Evolutionary conservation across 129 eudicot species (phyloP).

Genomic region (Helianthus annuus): DNA sequence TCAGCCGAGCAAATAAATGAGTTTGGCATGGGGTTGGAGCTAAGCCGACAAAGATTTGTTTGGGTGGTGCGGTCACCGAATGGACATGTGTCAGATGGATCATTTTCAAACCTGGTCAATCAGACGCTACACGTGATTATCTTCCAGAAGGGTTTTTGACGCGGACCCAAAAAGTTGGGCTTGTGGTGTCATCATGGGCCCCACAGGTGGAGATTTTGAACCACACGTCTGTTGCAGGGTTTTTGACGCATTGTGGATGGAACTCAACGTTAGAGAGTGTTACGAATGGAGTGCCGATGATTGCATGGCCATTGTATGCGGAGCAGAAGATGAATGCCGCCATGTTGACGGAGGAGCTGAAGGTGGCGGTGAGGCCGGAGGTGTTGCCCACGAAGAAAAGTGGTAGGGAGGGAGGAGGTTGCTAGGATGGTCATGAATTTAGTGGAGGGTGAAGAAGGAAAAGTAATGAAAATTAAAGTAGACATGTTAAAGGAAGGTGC

Average conservation of each 20-base stretch:
- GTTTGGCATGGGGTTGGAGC: constrained; percentile 38
- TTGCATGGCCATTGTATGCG: constrained; percentile 66
- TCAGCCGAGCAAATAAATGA: constrained; percentile 37
- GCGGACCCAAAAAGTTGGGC: too few relatives aligned
- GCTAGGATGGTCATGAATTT: constrained; percentile 48
- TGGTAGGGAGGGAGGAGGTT: constrained; percentile 55
- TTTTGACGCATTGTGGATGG: background rate
- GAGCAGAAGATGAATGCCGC: constrained; percentile 63
- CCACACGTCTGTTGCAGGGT: too few relatives aligned
- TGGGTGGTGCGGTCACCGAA: constrained; percentile 53
- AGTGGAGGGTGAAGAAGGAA: constrained; percentile 41
- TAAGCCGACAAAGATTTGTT: constrained; percentile 32
- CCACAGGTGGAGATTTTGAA: too few relatives aligned
- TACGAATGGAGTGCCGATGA: constrained; percentile 53
- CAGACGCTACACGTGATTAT: background rate
- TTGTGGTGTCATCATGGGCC: constrained; percentile 47
- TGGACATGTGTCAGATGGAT: background rate
- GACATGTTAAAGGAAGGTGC: constrained; percentile 31
- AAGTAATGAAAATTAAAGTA: constrained; percentile 33
- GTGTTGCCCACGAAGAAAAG: constrained; percentile 42
- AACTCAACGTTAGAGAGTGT: too few relatives aligned
- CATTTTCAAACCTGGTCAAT: constrained; percentile 7
- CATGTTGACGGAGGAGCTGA: constrained; percentile 11
- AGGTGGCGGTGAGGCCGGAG: constrained; percentile 41
- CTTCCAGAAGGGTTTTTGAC: constrained; percentile 42